Evolutionary conservation across 352 stramenopile species (phyloP).

Genomic region (Pythium periplocum): DNA sequence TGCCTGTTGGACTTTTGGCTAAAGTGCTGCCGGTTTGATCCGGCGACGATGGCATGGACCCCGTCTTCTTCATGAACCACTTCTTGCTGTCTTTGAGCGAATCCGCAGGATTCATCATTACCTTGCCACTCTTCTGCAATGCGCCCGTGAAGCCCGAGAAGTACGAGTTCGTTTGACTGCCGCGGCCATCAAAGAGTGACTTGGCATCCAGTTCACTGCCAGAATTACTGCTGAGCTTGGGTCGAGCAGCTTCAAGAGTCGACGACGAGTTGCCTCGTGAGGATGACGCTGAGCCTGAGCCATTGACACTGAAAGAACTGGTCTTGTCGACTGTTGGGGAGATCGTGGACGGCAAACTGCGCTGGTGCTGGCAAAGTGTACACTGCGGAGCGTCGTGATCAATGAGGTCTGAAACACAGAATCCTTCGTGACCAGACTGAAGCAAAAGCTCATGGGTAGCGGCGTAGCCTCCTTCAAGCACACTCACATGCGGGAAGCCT

Average conservation of each 20-base stretch:
- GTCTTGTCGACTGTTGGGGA: not conserved
- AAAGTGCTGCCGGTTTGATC: not conserved
- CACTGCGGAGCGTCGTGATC: conserved; percentile 68
- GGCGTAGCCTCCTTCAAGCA: conserved; percentile 68
- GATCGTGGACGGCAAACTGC: conserved; percentile 12
- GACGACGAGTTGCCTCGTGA: conserved; percentile 10
- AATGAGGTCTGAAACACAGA: conserved; percentile 60
- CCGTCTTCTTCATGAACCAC: conserved; percentile 73
- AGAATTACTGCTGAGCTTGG: conserved; percentile 10
- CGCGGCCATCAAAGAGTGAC: conserved; percentile 31
- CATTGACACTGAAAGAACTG: not conserved
- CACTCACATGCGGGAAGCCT: conserved; percentile 68
- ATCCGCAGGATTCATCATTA: conserved; percentile 46
- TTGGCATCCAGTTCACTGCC: conserved; percentile 25
- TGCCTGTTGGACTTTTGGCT: conserved; percentile 2
- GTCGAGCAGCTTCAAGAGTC: not conserved
- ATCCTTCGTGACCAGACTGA: conserved; percentile 27
- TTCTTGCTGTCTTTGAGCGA: conserved; percentile 62
- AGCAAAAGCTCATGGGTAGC: conserved; percentile 49
- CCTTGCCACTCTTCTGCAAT: conserved; percentile 67
- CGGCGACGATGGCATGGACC: conserved; percentile 3
- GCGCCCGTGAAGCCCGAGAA: conserved; percentile 66
- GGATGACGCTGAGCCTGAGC: too few relatives aligned
- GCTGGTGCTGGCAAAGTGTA: conserved; percentile 54
- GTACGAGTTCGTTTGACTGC: conserved; percentile 29